Percentiles rank a stretch among this genome's conserved stretches.
phyloP scores from a whole-genome alignment of 148 eudicot species.

The Bassia scoparia region DNA sequence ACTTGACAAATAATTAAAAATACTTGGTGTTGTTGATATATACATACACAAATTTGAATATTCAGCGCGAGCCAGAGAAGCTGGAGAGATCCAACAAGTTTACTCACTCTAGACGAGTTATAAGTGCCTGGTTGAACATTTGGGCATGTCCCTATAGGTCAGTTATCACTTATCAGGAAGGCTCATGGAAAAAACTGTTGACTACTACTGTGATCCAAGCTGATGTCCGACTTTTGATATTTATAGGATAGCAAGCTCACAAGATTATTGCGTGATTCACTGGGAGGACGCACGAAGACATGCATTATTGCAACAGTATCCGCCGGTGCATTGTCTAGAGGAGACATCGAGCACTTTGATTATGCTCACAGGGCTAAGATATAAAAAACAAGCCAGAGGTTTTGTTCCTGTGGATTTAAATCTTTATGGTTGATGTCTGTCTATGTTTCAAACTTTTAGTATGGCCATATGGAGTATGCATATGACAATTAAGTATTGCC shows the following conservation, averaged over 20 bases:
- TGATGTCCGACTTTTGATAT: slow-evolving; percentile 1
- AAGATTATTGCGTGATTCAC: slow-evolving; percentile 80
- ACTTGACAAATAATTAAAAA: too few species aligned
- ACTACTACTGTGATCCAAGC: background rate
- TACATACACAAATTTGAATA: too few species aligned
- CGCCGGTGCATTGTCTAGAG: slow-evolving; percentile 92
- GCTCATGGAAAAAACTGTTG: background rate
- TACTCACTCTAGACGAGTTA: slow-evolving; percentile 82
- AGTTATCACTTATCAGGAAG: background rate
- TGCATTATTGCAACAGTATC: slow-evolving; percentile 95
- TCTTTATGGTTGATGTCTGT: too few species aligned
- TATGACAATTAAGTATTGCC: background rate
- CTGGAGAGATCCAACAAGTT: slow-evolving; percentile 97
- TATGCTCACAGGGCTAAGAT: slow-evolving; percentile 92
- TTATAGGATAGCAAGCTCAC: slow-evolving; percentile 95
- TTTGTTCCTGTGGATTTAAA: slow-evolving; percentile 23
- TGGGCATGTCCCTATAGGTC: slow-evolving; percentile 95
- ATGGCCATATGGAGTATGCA: background rate
- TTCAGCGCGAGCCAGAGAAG: slow-evolving; percentile 97
- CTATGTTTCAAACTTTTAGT: too few species aligned
- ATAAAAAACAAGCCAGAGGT: slow-evolving; percentile 94
- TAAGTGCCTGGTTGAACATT: slow-evolving; percentile 95
- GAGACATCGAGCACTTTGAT: slow-evolving; percentile 90
- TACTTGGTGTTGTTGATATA: too few species aligned
- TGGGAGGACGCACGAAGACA: slow-evolving; percentile 92